Evolutionary conservation across 345 rosid species (phyloP), one percentile per base, ranked within the genome.

Genomic region (Brassica nigra): DNA sequence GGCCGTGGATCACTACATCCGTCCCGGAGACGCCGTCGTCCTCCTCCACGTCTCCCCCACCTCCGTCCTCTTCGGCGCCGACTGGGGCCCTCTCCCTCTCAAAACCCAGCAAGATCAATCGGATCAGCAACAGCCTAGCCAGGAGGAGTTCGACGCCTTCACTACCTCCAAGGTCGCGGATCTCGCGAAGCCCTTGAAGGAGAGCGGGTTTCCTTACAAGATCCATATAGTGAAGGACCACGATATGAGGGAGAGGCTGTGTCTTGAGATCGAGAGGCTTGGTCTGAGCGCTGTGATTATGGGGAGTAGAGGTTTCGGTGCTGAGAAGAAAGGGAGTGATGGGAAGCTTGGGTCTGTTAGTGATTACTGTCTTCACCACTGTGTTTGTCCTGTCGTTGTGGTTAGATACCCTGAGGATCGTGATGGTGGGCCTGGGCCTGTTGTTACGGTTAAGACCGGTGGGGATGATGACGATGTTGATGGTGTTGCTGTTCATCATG

Each of bases 31-130:
- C 66, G 96, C 96, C 33, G 98, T 91, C 75, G 80, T 95, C 80
- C 92, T 95, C 72, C 90, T 95, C 87, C 99, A 95, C 82, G 99
- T 95, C 36, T 88, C 94, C 39, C 96, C 99, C n/a, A 95, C 98
- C 62, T 91, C 96, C 69, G 97, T 93, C n/a, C 96, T 95, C 70
- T 91, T 84, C 79, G 99, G 99, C 63, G 99, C 99, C 68, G 99
- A 95, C 73, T 95, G 99, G 98, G 99, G 84, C 29, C 79, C 91
- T 14, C 72, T 90, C 72, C 83, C 84, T 58, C 76, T 84, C 27
- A 84, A 73, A 11, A 78, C 14, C 14, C 81, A 71, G 23, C 23
- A 73, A 59, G 78, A 71, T 64, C 62, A 62, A 23, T 18, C 72
- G 1, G 62, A 67, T 14, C 76, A 69, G 11, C 81, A 82, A 76